Conservation (phyloP, 306 rosid species). For the Fragaria ananassa region DNA sequence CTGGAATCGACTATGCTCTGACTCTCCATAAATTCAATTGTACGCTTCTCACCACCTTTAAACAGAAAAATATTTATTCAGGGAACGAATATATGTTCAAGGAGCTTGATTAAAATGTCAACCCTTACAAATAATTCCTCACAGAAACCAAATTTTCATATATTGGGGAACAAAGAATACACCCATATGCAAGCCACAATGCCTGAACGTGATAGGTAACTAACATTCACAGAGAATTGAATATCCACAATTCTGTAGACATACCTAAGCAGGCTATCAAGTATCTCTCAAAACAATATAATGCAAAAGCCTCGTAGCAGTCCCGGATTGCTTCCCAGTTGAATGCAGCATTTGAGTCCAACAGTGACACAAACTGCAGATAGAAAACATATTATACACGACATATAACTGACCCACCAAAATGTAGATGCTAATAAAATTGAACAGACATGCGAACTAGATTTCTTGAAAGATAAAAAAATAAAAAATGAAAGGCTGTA, state of each 20-base stretch:
- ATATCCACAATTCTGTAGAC: conserved; percentile 24
- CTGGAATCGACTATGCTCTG: conserved; percentile 56
- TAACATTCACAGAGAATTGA: not conserved
- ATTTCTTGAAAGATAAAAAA: not conserved
- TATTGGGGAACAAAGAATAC: not conserved
- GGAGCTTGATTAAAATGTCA: not conserved
- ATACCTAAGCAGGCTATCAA: conserved; percentile 95
- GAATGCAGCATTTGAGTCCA: conserved; percentile 88
- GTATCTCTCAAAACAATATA: conserved; percentile 97
- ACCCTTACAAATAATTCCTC: not conserved
- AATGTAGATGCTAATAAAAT: not conserved
- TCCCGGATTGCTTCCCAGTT: conserved; percentile 91
- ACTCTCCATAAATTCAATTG: conserved; percentile 85
- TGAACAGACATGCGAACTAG: not conserved
- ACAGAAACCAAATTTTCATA: not conserved
- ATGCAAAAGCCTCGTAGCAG: conserved; percentile 97
- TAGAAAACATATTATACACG: conserved; percentile 14
- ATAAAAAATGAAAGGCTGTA: not conserved
- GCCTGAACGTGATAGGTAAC: not conserved
- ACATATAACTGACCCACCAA: not conserved
- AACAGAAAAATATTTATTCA: conserved; percentile 21
- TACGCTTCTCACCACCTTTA: conserved; percentile 89
- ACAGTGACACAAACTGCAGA: conserved; percentile 81
- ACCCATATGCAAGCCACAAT: not conserved
- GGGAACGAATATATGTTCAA: conserved; percentile 1